Conservation (phyloP, 2,329 filamentous ascomycete genomes). For the Lachnellula cervina region DNA sequence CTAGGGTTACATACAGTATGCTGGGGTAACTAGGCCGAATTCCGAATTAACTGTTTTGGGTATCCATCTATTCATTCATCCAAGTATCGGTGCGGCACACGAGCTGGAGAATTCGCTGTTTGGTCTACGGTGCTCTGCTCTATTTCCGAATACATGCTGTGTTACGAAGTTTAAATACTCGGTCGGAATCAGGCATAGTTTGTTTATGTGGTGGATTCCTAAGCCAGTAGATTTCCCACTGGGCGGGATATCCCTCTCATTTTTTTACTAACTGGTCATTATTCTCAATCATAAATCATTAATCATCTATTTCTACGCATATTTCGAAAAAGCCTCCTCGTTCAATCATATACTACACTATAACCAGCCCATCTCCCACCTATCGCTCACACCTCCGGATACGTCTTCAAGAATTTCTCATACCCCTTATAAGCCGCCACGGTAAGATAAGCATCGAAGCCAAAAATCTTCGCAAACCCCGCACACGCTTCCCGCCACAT, state of each 20-base stretch:
- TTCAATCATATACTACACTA: not conserved
- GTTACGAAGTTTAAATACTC: not conserved
- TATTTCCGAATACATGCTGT: not conserved
- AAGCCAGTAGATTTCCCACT: not conserved
- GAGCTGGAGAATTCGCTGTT: not conserved
- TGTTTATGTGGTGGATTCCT: not conserved
- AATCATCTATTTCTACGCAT: not conserved
- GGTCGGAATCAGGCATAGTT: not conserved
- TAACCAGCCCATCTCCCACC: not conserved
- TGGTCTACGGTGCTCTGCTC: not conserved
- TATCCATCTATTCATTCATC: no score
- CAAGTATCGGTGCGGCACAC: not conserved
- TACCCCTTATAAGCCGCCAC: slow-evolving; percentile 21
- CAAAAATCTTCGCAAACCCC: slow-evolving; percentile 21
- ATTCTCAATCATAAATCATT: not conserved
- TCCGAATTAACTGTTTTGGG: not conserved
- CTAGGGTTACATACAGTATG: not conserved
- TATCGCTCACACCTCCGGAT: slow-evolving; percentile 13
- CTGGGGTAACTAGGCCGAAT: not conserved
- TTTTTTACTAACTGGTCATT: not conserved
- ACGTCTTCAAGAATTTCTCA: slow-evolving; percentile 23
- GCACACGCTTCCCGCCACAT: slow-evolving; percentile 24
- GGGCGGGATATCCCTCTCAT: not conserved
- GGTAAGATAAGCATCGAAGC: slow-evolving; percentile 20
- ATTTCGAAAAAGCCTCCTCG: not conserved